Base-by-base conservation (phyloP, 192 early-diverging fungal genomes). In the Linnemannia exigua region DNA sequence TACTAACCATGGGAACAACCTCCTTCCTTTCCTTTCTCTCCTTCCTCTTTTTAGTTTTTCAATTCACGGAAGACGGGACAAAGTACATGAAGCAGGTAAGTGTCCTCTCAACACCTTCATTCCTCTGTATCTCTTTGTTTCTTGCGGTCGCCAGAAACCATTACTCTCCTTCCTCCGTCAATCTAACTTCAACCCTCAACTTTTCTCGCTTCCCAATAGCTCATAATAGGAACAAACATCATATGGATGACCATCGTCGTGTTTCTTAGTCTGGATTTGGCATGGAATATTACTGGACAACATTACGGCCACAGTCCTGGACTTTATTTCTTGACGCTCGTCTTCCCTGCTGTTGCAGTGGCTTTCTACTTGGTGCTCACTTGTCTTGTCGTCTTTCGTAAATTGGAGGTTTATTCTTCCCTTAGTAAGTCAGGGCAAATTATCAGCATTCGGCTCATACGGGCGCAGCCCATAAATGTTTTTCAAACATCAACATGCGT, bases 41-140 rank as follows among this genome's bases (percentile, higher is more conserved):
- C n/a, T n/a, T n/a, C n/a, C n/a, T n/a, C n/a, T n/a, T n/a, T n/a
- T 22, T 81, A 86, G 84, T 77, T 2, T 87, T 81, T 48, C 84
- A 87, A 69, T 76, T 87, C 41, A 75, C 81, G 20, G 74, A 76
- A 2, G 84, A 87, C n/a, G 84, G 84, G 8, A 80, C 84, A 28
- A 74, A 52, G 17, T 33, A 41, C 12, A 77, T 61, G 0, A 51
- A 67, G 19, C 76, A 63, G 48, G 84, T 67, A 76, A 33, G 84
- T n/a, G 5, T 16, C 20, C 7, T 11, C n/a, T n/a, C n/a, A n/a
- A n/a, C n/a, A n/a, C n/a, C n/a, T n/a, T n/a, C n/a, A n/a, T n/a
- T n/a, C n/a, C n/a, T n/a, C n/a, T n/a, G n/a, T n/a, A n/a, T n/a
- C n/a, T n/a, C n/a, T n/a, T n/a, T n/a, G n/a, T n/a, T n/a, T n/a